Conservation (phyloP, 2,329 filamentous ascomycete species). For the Aureobasidium sp. region DNA sequence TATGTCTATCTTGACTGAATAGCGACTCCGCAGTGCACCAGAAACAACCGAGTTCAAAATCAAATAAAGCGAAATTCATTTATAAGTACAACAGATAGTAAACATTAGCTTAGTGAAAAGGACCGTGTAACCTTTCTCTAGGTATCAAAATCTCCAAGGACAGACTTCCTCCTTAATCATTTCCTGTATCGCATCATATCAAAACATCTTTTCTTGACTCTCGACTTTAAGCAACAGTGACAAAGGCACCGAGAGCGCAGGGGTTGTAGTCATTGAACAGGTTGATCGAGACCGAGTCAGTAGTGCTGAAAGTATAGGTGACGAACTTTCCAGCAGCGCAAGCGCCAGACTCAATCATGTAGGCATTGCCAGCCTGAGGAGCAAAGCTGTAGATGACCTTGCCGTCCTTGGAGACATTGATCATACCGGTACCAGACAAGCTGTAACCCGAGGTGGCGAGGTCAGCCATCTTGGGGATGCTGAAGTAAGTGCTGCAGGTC, state of each 20-base stretch:
- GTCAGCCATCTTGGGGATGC: not conserved
- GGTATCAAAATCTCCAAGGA: not conserved
- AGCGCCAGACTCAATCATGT: not conserved
- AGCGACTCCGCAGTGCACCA: too few relatives aligned
- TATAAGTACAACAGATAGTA: not conserved
- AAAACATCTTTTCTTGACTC: not conserved
- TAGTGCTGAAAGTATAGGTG: constrained; percentile 5
- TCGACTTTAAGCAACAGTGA: not conserved
- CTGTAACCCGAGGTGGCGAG: not conserved
- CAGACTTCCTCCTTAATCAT: not conserved
- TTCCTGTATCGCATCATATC: not conserved
- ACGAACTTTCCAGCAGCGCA: constrained; percentile 7
- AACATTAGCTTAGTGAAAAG: constrained; percentile 1
- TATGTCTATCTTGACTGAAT: too few relatives aligned
- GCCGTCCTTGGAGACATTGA: constrained; percentile 4
- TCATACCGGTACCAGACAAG: not conserved
- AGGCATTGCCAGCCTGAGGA: not conserved
- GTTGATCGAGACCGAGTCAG: not conserved
- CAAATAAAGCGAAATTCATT: not conserved
- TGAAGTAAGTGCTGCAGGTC: constrained; percentile 14
- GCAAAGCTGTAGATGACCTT: not conserved
- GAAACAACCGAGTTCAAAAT: too few relatives aligned
- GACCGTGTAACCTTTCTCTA: not conserved
- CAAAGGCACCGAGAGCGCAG: constrained; percentile 7
- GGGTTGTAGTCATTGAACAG: constrained; percentile 12